Evolutionary conservation across 225 moss, liverwort and hornwort species (phyloP).

Genomic region (Polytrichum formosum): DNA sequence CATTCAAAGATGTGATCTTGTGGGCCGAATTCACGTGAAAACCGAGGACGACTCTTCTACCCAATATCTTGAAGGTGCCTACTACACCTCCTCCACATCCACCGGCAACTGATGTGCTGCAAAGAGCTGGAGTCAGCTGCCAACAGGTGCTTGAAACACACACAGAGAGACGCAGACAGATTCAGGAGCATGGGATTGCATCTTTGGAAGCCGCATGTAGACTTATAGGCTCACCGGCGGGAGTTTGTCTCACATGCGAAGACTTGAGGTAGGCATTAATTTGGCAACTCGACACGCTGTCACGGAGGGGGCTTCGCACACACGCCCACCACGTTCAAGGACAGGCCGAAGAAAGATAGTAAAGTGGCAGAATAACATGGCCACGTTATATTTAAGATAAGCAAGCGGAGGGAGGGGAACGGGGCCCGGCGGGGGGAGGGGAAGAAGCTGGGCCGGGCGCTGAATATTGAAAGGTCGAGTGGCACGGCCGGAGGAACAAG

Average conservation of each 20-base stretch:
- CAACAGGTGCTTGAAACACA: no score
- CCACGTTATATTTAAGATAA: slow-evolving; percentile 27
- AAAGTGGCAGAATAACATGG: slow-evolving; percentile 27
- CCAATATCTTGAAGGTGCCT: background rate
- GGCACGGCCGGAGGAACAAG: background rate
- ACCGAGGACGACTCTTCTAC: no score
- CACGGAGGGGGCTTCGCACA: slow-evolving; percentile 18
- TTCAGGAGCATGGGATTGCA: background rate
- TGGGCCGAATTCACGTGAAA: no score
- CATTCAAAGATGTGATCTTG: no score
- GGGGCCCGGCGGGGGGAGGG: background rate
- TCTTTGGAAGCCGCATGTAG: background rate
- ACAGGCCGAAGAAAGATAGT: slow-evolving; percentile 11
- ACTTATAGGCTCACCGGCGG: slow-evolving; percentile 20
- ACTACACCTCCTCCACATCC: background rate
- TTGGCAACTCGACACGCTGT: slow-evolving; percentile 28
- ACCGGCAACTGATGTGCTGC: background rate
- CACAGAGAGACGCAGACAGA: background rate
- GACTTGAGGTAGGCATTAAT: slow-evolving; percentile 39
- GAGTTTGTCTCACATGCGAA: slow-evolving; percentile 19
- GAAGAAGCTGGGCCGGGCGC: background rate
- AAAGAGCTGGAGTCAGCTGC: no score
- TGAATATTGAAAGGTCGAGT: background rate
- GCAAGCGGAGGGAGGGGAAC: background rate
- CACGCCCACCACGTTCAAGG: slow-evolving; percentile 42